Conservation (phyloP, 352 stramenopile genomes). For the Phytophthora idaei region DNA sequence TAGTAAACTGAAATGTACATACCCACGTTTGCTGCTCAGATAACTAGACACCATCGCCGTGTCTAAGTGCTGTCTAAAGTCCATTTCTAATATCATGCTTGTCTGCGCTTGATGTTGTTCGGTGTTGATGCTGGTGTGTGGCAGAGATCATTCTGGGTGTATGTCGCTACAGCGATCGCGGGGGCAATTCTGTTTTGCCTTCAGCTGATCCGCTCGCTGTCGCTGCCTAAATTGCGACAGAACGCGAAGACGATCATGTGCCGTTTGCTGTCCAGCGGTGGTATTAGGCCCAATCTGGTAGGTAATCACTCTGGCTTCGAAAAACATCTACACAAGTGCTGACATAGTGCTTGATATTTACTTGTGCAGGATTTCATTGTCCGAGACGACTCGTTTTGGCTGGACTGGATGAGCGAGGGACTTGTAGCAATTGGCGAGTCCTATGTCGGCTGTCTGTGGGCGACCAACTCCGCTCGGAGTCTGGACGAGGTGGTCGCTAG, state of each 20-base stretch:
- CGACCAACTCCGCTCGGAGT: slow-evolving; percentile 51
- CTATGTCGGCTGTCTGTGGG: slow-evolving; percentile 80
- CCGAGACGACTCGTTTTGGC: slow-evolving; percentile 79
- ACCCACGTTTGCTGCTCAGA: slow-evolving; percentile 1
- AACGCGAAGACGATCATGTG: slow-evolving; percentile 83
- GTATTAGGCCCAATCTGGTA: slow-evolving; percentile 64
- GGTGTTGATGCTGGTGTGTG: slow-evolving; percentile 7
- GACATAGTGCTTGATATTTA: neutral
- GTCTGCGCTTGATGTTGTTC: slow-evolving; percentile 9
- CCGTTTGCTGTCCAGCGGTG: slow-evolving; percentile 63
- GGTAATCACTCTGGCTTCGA: slow-evolving; percentile 1
- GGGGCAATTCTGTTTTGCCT: slow-evolving; percentile 62
- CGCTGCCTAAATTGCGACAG: slow-evolving; percentile 59
- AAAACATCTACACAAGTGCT: neutral
- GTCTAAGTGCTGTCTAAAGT: slow-evolving; percentile 6
- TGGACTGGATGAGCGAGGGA: slow-evolving; percentile 89
- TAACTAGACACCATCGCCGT: neutral
- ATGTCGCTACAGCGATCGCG: slow-evolving; percentile 64
- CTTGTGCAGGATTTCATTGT: slow-evolving; percentile 74
- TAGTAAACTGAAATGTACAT: slow-evolving; percentile 36
- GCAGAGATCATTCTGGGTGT: slow-evolving; percentile 83
- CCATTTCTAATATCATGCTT: slow-evolving; percentile 26
- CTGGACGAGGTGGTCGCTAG: slow-evolving; percentile 77
- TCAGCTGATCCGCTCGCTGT: slow-evolving; percentile 79
- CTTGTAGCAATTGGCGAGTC: slow-evolving; percentile 85